phyloP scores from a whole-genome alignment of 768 basidiomycete species.

The Xerocomus spinulosus region DNA sequence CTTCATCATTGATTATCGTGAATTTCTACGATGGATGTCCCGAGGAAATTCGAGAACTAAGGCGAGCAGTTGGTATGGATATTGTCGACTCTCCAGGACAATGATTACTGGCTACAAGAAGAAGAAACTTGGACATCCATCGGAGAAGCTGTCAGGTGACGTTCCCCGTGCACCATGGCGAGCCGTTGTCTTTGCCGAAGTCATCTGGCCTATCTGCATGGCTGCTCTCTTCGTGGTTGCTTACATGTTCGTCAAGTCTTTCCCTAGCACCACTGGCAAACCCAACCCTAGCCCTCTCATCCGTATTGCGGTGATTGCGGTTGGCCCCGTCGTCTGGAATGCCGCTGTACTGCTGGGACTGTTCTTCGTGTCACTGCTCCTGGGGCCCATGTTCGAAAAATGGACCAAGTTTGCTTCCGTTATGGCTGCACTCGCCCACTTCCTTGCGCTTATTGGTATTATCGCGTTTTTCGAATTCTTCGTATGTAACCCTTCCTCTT shows the following conservation, averaged over 20 bases:
- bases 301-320: constrained; percentile 80
- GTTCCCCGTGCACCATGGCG: constrained; percentile 88
- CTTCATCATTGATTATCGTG: constrained; percentile 98
- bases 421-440: constrained; percentile 90
- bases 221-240: constrained; percentile 77
- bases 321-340: constrained; percentile 96
- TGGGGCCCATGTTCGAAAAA: constrained; percentile 83
- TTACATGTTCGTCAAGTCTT: constrained; percentile 92
- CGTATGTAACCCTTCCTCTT: constrained; percentile 45
- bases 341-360: constrained; percentile 77
- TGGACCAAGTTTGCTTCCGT: constrained; percentile 87
- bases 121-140: constrained; percentile 96
- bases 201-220: constrained; percentile 73
- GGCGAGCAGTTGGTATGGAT: constrained; percentile 98
- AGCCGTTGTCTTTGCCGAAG: constrained; percentile 77
- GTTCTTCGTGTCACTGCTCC: constrained; percentile 89
- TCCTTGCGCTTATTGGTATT: constrained; percentile 73
- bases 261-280: constrained; percentile 61
- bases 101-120: constrained; percentile 99
- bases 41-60: constrained; percentile 95
- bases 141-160: constrained; percentile 94
- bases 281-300: constrained; percentile 79
- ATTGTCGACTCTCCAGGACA: constrained; percentile 94
- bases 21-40: constrained; percentile 99
- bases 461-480: constrained; percentile 95